A percentile compares a stretch with the other conserved stretches of the same genome.
Evolutionary conservation across 768 basidiomycete genomes (phyloP).

Genomic region (Nidula microcarpa): DNA sequence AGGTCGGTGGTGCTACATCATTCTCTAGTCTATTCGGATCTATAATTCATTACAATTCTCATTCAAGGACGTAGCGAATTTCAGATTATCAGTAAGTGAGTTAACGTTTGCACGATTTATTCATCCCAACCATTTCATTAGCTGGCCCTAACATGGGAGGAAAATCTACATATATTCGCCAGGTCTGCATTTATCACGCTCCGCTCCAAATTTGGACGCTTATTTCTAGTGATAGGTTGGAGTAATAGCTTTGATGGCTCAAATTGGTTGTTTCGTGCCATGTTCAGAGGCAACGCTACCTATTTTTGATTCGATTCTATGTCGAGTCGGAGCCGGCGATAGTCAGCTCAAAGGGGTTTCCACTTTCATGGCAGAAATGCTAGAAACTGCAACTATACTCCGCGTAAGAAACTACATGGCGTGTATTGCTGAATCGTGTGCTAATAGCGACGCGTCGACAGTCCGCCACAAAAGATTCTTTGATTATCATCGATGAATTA

Average conservation of each 20-base stretch:
- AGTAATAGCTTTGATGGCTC: slow-evolving; percentile 95
- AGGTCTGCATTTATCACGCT: slow-evolving; percentile 36
- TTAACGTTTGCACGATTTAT: neutral
- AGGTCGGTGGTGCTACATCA: slow-evolving; percentile 31
- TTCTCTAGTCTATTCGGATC: slow-evolving; percentile 5
- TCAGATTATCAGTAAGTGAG: slow-evolving; percentile 79
- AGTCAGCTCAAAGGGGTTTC: slow-evolving; percentile 97
- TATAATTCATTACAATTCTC: neutral
- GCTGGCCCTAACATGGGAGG: slow-evolving; percentile 99
- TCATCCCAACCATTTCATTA: slow-evolving; percentile 18
- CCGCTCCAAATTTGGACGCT: too few species aligned
- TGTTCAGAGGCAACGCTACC: slow-evolving; percentile 84
- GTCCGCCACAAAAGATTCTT: slow-evolving; percentile 89
- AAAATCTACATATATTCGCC: slow-evolving; percentile 95
- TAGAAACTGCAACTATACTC: slow-evolving; percentile 95
- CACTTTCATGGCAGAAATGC: slow-evolving; percentile 99
- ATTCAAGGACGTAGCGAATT: slow-evolving; percentile 79
- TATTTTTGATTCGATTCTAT: slow-evolving; percentile 93
- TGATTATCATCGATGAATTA: slow-evolving; percentile 97
- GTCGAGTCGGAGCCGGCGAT: slow-evolving; percentile 96
- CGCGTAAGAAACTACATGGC: slow-evolving; percentile 43
- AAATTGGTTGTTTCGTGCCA: slow-evolving; percentile 93
- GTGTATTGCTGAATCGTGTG: neutral
- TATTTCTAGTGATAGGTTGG: slow-evolving; percentile 49
- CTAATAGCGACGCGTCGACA: slow-evolving; percentile 20